These are phyloP conservation scores for Kwoniella dendrophila DNA, from an alignment of 768 basidiomycete genomes.

Conservation along the genomic window DNA sequence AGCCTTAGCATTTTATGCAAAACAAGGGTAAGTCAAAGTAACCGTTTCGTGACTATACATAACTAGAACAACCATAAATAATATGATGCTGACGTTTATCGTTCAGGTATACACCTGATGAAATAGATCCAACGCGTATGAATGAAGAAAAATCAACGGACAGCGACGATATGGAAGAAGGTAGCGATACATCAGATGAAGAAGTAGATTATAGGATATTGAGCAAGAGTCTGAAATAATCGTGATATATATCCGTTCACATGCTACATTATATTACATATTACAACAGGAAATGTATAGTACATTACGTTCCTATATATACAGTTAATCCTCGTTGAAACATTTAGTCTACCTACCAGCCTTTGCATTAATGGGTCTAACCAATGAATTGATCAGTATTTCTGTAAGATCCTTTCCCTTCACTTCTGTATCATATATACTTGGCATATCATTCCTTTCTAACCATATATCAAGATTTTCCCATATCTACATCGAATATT, in stretches of 20 bases:
- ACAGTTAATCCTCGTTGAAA: no score
- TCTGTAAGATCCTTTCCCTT: neutral
- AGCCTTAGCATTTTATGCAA: constrained; percentile 37
- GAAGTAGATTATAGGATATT: constrained; percentile 37
- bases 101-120: constrained; percentile 38
- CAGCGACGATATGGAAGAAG: constrained; percentile 18
- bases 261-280: neutral
- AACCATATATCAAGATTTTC: constrained; percentile 16
- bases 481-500: constrained; percentile 9
- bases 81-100: neutral
- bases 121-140: constrained; percentile 46
- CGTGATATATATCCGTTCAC: neutral
- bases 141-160: constrained; percentile 25
- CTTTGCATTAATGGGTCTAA: neutral
- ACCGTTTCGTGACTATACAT: no score
- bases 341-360: no score
- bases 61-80: no score
- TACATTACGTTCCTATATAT: neutral
- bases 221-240: constrained; percentile 23
- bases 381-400: constrained; percentile 4
- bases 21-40: constrained; percentile 34
- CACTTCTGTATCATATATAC: constrained; percentile 3
- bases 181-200: neutral
- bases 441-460: constrained; percentile 7
- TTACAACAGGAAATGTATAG: no score